Percentiles rank a stretch among this genome's conserved stretches.
phyloP scores from a whole-genome alignment of 2,329 filamentous ascomycete genomes.

The Tolypocladium capitatum region DNA sequence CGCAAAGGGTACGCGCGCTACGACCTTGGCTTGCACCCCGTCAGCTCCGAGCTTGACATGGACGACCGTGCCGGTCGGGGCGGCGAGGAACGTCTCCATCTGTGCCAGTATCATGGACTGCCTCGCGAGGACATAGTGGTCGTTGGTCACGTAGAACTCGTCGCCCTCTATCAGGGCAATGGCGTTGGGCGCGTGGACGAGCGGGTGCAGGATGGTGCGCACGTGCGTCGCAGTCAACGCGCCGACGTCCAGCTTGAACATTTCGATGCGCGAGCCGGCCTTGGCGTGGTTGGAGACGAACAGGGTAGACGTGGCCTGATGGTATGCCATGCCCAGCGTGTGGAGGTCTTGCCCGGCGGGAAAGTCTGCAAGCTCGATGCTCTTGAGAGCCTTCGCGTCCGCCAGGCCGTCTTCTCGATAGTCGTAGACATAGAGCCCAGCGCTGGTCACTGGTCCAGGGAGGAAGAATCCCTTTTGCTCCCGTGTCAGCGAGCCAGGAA shows the following conservation, averaged over 20 bases:
- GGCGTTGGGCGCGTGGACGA: slow-evolving; percentile 25
- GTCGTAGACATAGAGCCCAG: slow-evolving; percentile 22
- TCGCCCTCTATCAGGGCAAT: slow-evolving; percentile 19
- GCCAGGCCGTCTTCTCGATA: slow-evolving; percentile 12
- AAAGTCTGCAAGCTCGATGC: slow-evolving; percentile 10
- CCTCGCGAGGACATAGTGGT: slow-evolving; percentile 19
- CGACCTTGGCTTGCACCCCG: slow-evolving; percentile 10
- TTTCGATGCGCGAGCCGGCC: slow-evolving; percentile 21
- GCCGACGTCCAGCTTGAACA: slow-evolving; percentile 23
- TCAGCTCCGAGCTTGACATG: slow-evolving; percentile 14
- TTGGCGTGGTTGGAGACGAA: slow-evolving; percentile 24
- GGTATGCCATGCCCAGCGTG: slow-evolving; percentile 24
- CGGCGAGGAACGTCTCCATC: slow-evolving; percentile 20
- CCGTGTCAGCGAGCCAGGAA: neutral
- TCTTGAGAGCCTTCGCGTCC: slow-evolving; percentile 8
- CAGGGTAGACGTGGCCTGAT: slow-evolving; percentile 20
- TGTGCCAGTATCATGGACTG: slow-evolving; percentile 12
- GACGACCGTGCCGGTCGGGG: slow-evolving; percentile 21
- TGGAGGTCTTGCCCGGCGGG: slow-evolving; percentile 22
- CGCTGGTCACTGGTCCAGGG: slow-evolving; percentile 9
- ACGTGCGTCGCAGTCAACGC: slow-evolving; percentile 20
- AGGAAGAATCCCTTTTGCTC: slow-evolving; percentile 12
- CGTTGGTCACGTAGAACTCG: slow-evolving; percentile 28
- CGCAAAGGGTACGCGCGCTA: slow-evolving; percentile 23
- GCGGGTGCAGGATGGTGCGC: slow-evolving; percentile 22